A percentile compares a stretch with the other conserved stretches of the same genome.
phyloP scores from a whole-genome alignment of 169 alveolate species.

The Perkinsus olseni region DNA sequence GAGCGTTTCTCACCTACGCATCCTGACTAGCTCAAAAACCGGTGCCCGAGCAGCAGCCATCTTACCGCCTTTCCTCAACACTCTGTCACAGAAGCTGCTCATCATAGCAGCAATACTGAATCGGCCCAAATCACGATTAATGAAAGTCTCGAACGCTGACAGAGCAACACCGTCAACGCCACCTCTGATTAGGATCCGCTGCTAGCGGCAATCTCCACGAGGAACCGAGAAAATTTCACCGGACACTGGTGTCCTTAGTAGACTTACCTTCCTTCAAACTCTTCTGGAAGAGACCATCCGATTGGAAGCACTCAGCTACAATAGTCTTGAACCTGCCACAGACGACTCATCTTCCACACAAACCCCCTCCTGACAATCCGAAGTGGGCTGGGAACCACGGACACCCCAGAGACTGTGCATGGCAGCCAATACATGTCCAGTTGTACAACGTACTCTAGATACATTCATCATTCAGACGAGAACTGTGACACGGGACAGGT shows the following conservation, averaged over 20 bases:
- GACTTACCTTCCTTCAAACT: constrained; percentile 30
- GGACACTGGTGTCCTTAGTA: neutral
- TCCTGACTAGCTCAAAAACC: neutral
- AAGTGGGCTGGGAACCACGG: too few species aligned
- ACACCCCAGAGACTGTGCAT: too few species aligned
- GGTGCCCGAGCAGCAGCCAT: neutral
- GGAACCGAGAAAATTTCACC: neutral
- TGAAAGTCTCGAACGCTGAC: constrained; percentile 32
- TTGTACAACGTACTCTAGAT: too few species aligned
- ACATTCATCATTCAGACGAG: too few species aligned
- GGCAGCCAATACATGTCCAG: too few species aligned
- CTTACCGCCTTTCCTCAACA: constrained; percentile 22
- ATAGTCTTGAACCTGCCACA: neutral
- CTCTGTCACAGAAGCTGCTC: constrained; percentile 34
- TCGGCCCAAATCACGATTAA: constrained; percentile 16
- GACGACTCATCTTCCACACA: too few species aligned
- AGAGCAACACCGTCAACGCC: neutral
- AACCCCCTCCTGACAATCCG: too few species aligned
- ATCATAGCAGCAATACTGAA: constrained; percentile 19
- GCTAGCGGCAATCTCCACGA: neutral
- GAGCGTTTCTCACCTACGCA: neutral
- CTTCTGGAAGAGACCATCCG: constrained; percentile 39
- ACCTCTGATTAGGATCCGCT: too few species aligned
- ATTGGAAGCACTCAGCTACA: neutral
- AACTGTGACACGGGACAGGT: too few species aligned